Evolutionary conservation across 1,284 basidiomycete species (phyloP), one percentile per base, ranked within the genome.

Genomic region (Volvariella volvacea): DNA sequence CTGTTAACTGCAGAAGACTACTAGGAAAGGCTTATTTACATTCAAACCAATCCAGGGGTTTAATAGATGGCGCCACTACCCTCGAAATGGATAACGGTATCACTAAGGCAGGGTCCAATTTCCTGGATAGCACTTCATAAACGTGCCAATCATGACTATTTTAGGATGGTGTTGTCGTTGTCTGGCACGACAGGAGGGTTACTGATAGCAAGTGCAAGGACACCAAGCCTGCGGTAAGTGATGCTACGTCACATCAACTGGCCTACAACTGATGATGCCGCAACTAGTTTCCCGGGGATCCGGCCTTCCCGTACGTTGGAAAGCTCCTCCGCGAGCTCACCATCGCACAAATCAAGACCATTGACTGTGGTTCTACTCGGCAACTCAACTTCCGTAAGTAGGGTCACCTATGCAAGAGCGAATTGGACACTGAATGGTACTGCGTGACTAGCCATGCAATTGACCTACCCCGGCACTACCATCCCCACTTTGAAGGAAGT

Each of bases 121-220:
- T 31, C 37, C 32, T 30, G 37, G 31, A 43, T 22, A 39, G 36
- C 30, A 3, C 41, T 32, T 21, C 25, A 16, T 41, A 36, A 39
- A 45, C 22, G 17, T 12, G 32, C 45, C 36, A 46, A 42, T 45
- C 50, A 48, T 33, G 44, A 53, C 44, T 54, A 41, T 48, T 46
- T 4, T 55, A 85, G 79, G 86, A 89, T 56, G 83, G 82, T 9
- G 71, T 76, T 38, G 78, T 84, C 9, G 68, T 90, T 36, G 83
- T 90, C 2, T 89, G 84, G 83, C 87, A 90, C 55, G 87, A 90
- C 59, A 78, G 81, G 58, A 67, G 69, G 41, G 80, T 88, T 52
- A 59, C 64, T 1, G 52, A 73, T 1, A 66, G 67, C 30, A 89
- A 88, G 58, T 88, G 85, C 58, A 55, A 58, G 32, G 86, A 89